Evolutionary conservation across 2,329 filamentous ascomycete genomes (phyloP), one percentile per base, ranked within the genome.

Genomic region (Dryadomyces sulphureus): DNA sequence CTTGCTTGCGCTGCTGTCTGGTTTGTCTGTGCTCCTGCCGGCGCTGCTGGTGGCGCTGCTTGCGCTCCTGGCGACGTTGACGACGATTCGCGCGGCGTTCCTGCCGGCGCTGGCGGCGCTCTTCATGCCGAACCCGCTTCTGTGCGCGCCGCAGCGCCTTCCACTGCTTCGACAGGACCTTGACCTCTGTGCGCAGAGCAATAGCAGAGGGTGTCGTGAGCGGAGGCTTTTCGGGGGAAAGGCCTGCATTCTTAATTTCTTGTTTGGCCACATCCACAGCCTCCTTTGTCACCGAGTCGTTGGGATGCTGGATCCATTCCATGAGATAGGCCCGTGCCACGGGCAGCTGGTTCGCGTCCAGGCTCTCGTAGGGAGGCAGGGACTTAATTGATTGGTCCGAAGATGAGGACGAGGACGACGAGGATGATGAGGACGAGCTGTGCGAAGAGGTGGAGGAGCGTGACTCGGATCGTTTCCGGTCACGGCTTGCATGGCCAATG

Each of bases 331-430:
- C 55, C 40, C 64, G 64, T 14, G 68, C 65, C 1, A 68, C 49
- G 2, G 70, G 66, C 1, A 77, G 60, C 55, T 76, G 72, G 17
- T 60, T 54, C 45, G 68, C 66, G 12, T 56, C 57, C 2, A 78
- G 60, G 38, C 71, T 65, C 47, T 75, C 69, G 53, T 69, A 70
- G 45, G 70, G 65, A 0, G 73, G 71, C 1, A 79, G 67, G 2
- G 72, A 75, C 32, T 68, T 72, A 45, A 76, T 58, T 2, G 62
- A 65, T 19, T 56, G 59, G 7, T 61, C 65, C 0, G 63, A 64
- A 48, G 49, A 52, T 2, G 58, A 59, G 1, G 30, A 22, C 3
- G 49, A 44, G 5, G 48, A 30, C 1, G 38, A 38, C 2, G 47
- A 52, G 0, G 50, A 52, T 4, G 47, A 51, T 1, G 45, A 35